A percentile compares a stretch with the other conserved stretches of the same genome.
Conservation (phyloP, 179 eudicot species). For the Drosera spatulata region DNA sequence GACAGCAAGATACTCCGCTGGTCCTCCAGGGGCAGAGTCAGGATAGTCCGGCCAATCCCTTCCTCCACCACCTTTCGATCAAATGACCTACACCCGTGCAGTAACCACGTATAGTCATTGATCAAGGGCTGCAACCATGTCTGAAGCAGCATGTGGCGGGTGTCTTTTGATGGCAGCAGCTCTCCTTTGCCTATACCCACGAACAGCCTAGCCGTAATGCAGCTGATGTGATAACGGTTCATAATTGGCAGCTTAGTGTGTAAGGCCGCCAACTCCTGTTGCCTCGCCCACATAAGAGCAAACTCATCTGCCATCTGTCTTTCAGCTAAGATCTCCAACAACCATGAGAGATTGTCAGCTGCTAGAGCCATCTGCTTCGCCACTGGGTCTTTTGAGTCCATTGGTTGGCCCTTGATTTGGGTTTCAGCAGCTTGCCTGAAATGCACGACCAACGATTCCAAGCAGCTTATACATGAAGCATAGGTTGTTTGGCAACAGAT, state of each 20-base stretch:
- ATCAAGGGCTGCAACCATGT: constrained; percentile 88
- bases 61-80: constrained; percentile 86
- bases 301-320: constrained; percentile 70
- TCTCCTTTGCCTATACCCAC: constrained; percentile 92
- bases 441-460: constrained; percentile 29
- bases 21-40: constrained; percentile 84
- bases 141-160: constrained; percentile 44
- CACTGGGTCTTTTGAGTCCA: constrained; percentile 31
- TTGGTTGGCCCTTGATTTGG: constrained; percentile 15
- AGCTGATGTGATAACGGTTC: constrained; percentile 60
- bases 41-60: constrained; percentile 85
- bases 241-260: constrained; percentile 46
- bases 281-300: constrained; percentile 71
- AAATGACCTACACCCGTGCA: constrained; percentile 75
- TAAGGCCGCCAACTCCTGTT: constrained; percentile 59
- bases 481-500: constrained; percentile 60
- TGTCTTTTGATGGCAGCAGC: constrained; percentile 67
- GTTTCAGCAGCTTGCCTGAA: constrained; percentile 50
- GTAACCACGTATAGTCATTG: constrained; percentile 77
- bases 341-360: constrained; percentile 78
- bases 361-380: constrained; percentile 54
- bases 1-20: constrained; percentile 73
- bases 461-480: constrained; percentile 46
- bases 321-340: constrained; percentile 84
- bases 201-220: constrained; percentile 65